These are phyloP conservation scores for Alternaria sp. DNA, from an alignment of 2,329 filamentous ascomycete genomes.

Conservation along the genomic window DNA sequence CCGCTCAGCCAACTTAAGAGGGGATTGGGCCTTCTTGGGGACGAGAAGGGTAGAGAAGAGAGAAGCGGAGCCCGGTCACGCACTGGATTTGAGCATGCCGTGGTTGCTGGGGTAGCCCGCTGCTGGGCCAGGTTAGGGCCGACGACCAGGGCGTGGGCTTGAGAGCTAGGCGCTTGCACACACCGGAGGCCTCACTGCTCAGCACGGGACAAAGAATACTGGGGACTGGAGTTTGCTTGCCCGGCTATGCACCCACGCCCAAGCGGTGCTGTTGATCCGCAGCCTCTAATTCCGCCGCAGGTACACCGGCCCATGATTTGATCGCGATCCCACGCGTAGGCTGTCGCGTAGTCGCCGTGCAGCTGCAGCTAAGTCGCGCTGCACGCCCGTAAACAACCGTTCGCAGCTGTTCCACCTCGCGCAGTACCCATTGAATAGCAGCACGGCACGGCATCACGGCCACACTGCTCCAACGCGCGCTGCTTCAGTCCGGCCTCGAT, in stretches of 20 bases:
- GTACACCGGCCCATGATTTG: constrained; percentile 20
- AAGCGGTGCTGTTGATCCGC: constrained; percentile 28
- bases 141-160: constrained; percentile 32
- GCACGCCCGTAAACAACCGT: constrained; percentile 21
- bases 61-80: constrained; percentile 36
- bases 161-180: constrained; percentile 33
- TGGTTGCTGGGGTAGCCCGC: constrained; percentile 34
- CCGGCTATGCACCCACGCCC: constrained; percentile 24
- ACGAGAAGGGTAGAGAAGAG: constrained; percentile 47
- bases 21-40: constrained; percentile 46
- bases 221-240: constrained; percentile 27
- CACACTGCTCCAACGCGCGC: constrained; percentile 17
- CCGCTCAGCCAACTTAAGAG: constrained; percentile 25
- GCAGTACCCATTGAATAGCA: neutral
- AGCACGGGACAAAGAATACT: constrained; percentile 24
- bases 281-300: constrained; percentile 20
- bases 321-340: constrained; percentile 12
- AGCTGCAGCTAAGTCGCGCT: constrained; percentile 18
- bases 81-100: constrained; percentile 47
- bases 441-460: neutral
- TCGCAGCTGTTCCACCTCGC: constrained; percentile 8
- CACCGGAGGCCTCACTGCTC: constrained; percentile 32
- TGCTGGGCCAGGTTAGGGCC: constrained; percentile 33
- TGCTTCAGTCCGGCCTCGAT: constrained; percentile 17
- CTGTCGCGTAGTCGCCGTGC: constrained; percentile 1